Conservation (phyloP, 1,139 yeast genomes). For the Candida gigantensis region DNA sequence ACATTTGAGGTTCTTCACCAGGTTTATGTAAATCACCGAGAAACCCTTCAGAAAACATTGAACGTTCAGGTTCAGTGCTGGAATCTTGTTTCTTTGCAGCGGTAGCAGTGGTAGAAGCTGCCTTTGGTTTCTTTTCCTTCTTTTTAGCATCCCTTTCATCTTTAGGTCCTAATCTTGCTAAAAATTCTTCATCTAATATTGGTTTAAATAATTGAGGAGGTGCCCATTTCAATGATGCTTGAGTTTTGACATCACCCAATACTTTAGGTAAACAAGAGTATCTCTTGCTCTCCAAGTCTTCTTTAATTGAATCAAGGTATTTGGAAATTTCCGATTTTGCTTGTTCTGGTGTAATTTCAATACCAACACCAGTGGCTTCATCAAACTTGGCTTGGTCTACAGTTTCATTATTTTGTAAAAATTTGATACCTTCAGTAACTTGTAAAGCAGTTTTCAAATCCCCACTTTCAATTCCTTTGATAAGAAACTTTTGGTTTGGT, state of each 20-base stretch:
- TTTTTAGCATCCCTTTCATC: constrained; percentile 92
- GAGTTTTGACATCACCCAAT: constrained; percentile 71
- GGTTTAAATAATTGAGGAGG: constrained; percentile 85
- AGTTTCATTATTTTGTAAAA: constrained; percentile 50
- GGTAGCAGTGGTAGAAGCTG: constrained; percentile 20
- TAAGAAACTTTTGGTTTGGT: constrained; percentile 50
- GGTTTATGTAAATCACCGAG: constrained; percentile 93
- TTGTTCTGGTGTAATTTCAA: constrained; percentile 65
- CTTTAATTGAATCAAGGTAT: constrained; percentile 60
- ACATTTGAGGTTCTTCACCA: constrained; percentile 90
- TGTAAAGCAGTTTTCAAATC: constrained; percentile 69
- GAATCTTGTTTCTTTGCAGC: constrained; percentile 21
- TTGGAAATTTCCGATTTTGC: constrained; percentile 57
- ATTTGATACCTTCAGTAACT: constrained; percentile 78
- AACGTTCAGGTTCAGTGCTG: constrained; percentile 46
- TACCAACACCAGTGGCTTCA: constrained; percentile 77
- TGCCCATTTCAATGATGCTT: constrained; percentile 88
- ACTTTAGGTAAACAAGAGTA: constrained; percentile 76
- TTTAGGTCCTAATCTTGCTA: constrained; percentile 82
- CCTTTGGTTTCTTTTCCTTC: constrained; percentile 66
- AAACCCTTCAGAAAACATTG: constrained; percentile 95
- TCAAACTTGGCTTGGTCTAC: constrained; percentile 51
- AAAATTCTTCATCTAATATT: constrained; percentile 71
- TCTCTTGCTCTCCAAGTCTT: constrained; percentile 65
- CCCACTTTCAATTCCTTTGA: constrained; percentile 63